Evolutionary conservation across 768 basidiomycete species (phyloP).

Genomic region (Porpolomopsis calyptriformis): DNA sequence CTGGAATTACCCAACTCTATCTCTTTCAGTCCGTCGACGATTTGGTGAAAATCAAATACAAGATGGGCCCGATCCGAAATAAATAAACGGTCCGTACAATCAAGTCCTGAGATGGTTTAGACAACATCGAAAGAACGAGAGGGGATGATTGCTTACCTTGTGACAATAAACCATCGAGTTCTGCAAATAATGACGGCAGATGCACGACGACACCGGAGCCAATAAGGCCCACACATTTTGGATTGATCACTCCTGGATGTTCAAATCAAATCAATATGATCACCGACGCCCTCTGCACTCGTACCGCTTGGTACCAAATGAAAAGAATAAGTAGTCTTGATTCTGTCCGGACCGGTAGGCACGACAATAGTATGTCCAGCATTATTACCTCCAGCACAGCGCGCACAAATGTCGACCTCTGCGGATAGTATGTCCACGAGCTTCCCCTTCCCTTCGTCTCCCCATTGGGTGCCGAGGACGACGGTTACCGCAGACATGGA

Average conservation of each 20-base stretch:
- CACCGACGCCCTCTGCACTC: conserved; percentile 15
- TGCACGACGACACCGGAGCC: conserved; percentile 96
- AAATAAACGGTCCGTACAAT: conserved; percentile 75
- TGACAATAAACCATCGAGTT: conserved; percentile 74
- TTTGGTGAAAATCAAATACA: conserved; percentile 99
- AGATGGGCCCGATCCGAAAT: conserved; percentile 95
- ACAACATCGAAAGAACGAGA: background rate
- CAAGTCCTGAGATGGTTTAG: conserved; percentile 47
- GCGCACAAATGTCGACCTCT: conserved; percentile 82
- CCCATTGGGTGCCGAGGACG: conserved; percentile 85
- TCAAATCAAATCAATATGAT: background rate
- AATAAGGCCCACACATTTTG: conserved; percentile 74
- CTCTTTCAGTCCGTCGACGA: conserved; percentile 97
- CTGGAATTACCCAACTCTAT: conserved; percentile 89
- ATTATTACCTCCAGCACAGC: conserved; percentile 98
- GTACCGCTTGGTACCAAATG: conserved; percentile 89
- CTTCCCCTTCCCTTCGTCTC: conserved; percentile 91
- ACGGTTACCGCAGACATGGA: too few species aligned
- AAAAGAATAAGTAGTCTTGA: conserved; percentile 84
- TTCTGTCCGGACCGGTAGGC: conserved; percentile 52
- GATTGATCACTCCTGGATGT: conserved; percentile 69
- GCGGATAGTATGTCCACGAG: conserved; percentile 93
- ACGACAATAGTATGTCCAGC: conserved; percentile 98
- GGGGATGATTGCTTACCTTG: conserved; percentile 53
- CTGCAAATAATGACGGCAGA: conserved; percentile 87